These are phyloP conservation scores for Trebouxia sp. DNA, from an alignment of 139 green algal species.

Conservation along the genomic window DNA sequence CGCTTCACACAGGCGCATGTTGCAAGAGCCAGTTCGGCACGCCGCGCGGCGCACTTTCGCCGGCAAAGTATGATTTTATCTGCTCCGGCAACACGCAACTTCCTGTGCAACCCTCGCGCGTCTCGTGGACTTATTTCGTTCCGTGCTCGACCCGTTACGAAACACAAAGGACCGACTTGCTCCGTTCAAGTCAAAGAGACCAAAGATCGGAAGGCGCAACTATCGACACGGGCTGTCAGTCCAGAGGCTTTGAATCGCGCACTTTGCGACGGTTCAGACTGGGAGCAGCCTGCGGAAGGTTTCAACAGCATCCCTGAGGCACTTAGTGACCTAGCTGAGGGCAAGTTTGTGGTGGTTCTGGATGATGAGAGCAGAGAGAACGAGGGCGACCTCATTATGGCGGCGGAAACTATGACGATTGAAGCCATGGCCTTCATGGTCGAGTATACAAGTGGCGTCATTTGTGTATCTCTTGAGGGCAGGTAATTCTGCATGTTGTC, in stretches of 20 bases:
- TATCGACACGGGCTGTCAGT: neutral
- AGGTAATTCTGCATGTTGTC: neutral
- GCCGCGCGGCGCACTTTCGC: too few relatives aligned
- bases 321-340: slow-evolving; percentile 62
- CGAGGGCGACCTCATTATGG: slow-evolving; percentile 97
- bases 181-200: too few relatives aligned
- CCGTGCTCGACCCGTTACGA: too few relatives aligned
- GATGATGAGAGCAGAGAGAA: slow-evolving; percentile 98
- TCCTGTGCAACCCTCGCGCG: too few relatives aligned
- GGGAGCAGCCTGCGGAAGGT: slow-evolving; percentile 12
- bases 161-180: too few relatives aligned
- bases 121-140: too few relatives aligned
- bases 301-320: slow-evolving; percentile 44
- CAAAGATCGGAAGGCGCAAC: too few relatives aligned
- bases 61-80: too few relatives aligned
- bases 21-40: too few relatives aligned
- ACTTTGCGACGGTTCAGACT: neutral
- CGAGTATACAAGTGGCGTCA: slow-evolving; percentile 87
- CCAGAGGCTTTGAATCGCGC: neutral
- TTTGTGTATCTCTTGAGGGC: slow-evolving; percentile 74
- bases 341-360: slow-evolving; percentile 93
- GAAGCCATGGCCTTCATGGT: slow-evolving; percentile 89
- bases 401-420: slow-evolving; percentile 75
- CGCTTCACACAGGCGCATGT: too few relatives aligned
- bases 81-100: too few relatives aligned